Evolutionary conservation across 352 stramenopile species (phyloP).

Genomic region (Phytophthora foliorum): DNA sequence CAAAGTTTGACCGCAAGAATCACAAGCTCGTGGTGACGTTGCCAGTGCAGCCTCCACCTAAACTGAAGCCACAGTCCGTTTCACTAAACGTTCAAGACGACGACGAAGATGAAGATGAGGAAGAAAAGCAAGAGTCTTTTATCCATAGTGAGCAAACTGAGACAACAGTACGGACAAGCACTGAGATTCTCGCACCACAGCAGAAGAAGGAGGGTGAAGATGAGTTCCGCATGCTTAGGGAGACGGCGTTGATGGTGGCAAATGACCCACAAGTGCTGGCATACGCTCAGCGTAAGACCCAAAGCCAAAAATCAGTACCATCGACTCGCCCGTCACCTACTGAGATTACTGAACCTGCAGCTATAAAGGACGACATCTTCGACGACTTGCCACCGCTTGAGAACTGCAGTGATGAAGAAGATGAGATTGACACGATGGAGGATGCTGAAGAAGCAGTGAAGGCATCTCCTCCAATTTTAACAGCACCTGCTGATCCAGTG

Average conservation of each 20-base stretch:
- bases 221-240: conserved; percentile 62
- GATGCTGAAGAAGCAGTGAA: conserved; percentile 11
- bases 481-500: background rate
- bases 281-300: conserved; percentile 7
- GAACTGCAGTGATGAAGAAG: conserved; percentile 65
- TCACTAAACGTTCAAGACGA: conserved; percentile 55
- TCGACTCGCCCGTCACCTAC: background rate
- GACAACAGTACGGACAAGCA: background rate
- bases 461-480: conserved; percentile 1
- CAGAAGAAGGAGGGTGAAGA: conserved; percentile 45
- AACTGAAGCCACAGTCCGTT: conserved; percentile 32
- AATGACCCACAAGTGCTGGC: conserved; percentile 62
- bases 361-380: conserved; percentile 33
- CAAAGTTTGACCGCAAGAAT: conserved; percentile 87
- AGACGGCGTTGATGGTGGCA: conserved; percentile 74
- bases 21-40: conserved; percentile 83
- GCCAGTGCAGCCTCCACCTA: conserved; percentile 70
- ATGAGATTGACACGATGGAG: conserved; percentile 15
- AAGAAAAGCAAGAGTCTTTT: conserved; percentile 2
- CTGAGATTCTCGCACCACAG: background rate
- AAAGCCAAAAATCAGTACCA: conserved; percentile 5
- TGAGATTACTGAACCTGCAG: conserved; percentile 23
- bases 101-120: conserved; percentile 37
- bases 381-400: conserved; percentile 68
- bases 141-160: background rate